Evolutionary conservation across 371 early-diverging fungal genomes (phyloP), one percentile per base, ranked within the genome.

Genomic region (Synchytrium microbalum): DNA sequence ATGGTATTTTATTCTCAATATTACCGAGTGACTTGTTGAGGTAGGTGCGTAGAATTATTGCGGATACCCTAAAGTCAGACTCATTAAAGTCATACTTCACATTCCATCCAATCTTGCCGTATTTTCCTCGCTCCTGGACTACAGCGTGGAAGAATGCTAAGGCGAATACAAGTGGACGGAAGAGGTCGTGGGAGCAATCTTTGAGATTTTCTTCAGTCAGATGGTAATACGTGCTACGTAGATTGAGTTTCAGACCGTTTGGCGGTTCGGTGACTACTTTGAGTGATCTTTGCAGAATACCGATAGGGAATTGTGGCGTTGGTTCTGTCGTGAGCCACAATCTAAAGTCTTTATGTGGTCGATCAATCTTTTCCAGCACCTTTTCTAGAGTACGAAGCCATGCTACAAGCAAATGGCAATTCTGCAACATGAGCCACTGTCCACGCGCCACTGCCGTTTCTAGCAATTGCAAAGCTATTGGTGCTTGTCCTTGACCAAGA

Each of bases 241-340:
- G 65, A 68, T 84, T 84, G 0, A 84, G 70, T 54, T 84, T 84
- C 26, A 84, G 66, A 1, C 84, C 82, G 66, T 82, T 82, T 13
- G 84, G 84, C 1, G 84, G 84, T 62, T 84, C 84, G n/a, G 84
- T 84, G 14, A 84, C 84, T n/a, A 84, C 82, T 63, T 84, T 84
- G 19, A 84, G 72, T 24, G 84, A 84, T 25, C 76, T 64, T 64
- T 84, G 84, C 8, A 84, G 70, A 24, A 84, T 82, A 14, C 82
- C 84, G 59, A 84, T 82, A 16, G 84, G 84, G 70, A 84, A 84
- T 13, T 59, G 52, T 0, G 77, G 71, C 28, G 79, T 81, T 14
- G 84, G 82, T 61, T 84, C 84, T 5, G 84, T 84, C 0, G 84
- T 84, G 32, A 84, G 66, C 84, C 84, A 84, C 14, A 84, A 66